phyloP scores from a whole-genome alignment of 306 rosid species.

The Quercus rubra region DNA sequence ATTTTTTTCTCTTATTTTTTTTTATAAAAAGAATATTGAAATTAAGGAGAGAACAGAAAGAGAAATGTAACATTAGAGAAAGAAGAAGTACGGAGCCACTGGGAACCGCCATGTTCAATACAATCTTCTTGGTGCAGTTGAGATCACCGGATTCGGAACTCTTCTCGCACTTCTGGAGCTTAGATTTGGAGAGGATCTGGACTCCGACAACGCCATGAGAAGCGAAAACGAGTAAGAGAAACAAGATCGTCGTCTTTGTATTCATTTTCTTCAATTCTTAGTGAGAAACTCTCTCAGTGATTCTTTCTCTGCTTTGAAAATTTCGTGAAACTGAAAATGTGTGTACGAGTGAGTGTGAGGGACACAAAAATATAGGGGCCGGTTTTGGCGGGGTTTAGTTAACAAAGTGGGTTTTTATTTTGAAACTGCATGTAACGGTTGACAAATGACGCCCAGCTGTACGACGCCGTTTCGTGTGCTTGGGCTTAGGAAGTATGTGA shows the following conservation, averaged over 20 bases:
- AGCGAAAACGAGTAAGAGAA: conserved; percentile 23
- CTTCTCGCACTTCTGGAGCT: conserved; percentile 84
- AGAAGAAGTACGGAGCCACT: conserved; percentile 62
- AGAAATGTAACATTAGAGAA: neutral
- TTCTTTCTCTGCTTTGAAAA: no score
- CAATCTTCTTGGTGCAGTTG: conserved; percentile 80
- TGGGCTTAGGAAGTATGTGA: no score
- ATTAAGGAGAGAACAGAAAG: neutral
- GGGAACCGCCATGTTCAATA: conserved; percentile 81
- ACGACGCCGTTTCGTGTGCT: no score
- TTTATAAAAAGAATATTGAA: neutral
- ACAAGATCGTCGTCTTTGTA: conserved; percentile 12
- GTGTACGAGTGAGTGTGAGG: neutral
- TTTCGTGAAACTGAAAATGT: no score
- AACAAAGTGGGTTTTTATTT: neutral
- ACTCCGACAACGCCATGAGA: conserved; percentile 28
- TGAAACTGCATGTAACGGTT: conserved; percentile 19
- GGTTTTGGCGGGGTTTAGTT: conserved; percentile 2
- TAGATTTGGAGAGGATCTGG: conserved; percentile 87
- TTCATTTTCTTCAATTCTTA: conserved; percentile 4
- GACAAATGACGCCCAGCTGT: no score
- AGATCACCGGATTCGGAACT: conserved; percentile 57
- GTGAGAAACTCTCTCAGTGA: neutral
- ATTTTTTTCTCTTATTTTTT: no score
- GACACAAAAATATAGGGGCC: neutral